These are phyloP conservation scores for Tolypocladium nubicola DNA, from an alignment of 2,329 filamentous ascomycete species.

Conservation along the genomic window DNA sequence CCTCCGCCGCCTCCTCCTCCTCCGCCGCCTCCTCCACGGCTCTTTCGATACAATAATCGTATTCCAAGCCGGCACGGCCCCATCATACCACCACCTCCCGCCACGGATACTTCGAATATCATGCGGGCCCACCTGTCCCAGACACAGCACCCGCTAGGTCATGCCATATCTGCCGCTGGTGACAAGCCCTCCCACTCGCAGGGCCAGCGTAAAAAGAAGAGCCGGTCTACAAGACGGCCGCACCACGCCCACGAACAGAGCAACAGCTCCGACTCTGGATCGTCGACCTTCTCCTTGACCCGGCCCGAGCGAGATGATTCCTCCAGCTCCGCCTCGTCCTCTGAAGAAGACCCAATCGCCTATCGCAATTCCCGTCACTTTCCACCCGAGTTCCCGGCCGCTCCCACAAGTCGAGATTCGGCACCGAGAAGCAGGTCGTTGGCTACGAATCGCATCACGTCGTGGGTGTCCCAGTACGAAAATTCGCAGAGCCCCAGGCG, in stretches of 20 bases:
- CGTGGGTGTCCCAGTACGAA: conserved; percentile 22
- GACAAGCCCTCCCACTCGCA: neutral
- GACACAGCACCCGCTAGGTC: neutral
- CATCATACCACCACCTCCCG: neutral
- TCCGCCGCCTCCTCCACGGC: neutral
- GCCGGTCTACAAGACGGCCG: neutral
- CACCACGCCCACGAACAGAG: neutral
- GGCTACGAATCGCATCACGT: conserved; percentile 20
- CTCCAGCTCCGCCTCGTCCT: conserved; percentile 13
- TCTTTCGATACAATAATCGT: neutral
- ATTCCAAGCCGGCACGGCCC: neutral
- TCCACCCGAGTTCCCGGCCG: conserved; percentile 20
- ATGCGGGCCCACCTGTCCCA: neutral
- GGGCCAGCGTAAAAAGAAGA: neutral
- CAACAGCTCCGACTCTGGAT: conserved; percentile 8
- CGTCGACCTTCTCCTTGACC: conserved; percentile 12
- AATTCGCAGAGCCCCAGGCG: conserved; percentile 13
- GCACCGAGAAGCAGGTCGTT: conserved; percentile 14
- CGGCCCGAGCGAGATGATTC: conserved; percentile 8
- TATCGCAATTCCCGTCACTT: conserved; percentile 20
- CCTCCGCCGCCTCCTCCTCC: neutral
- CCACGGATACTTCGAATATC: neutral
- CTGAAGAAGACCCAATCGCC: conserved; percentile 16
- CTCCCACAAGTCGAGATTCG: conserved; percentile 9
- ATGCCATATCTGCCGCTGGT: neutral